A percentile compares a stretch with the other conserved stretches of the same genome.
Conservation (phyloP, 495 filamentous ascomycete genomes). For the Trichoderma reesei region DNA sequence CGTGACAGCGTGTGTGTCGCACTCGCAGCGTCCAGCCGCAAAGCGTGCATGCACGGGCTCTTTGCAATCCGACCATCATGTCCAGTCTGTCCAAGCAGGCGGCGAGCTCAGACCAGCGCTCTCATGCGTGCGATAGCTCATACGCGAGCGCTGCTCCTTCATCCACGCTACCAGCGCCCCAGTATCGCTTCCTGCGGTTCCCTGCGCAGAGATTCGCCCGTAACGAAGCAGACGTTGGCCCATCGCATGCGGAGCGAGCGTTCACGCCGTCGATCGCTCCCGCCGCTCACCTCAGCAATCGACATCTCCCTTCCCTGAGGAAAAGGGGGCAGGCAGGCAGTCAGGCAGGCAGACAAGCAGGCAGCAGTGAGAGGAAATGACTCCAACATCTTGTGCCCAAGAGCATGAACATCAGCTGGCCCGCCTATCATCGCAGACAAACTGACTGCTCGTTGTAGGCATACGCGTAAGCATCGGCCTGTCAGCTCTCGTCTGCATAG, state of each 20-base stretch:
- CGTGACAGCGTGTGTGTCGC: neutral
- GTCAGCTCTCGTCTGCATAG: slow-evolving; percentile 4
- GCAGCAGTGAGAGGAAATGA: too few relatives aligned
- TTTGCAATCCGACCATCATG: neutral
- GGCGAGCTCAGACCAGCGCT: neutral
- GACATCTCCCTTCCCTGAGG: neutral
- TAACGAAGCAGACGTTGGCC: too few relatives aligned
- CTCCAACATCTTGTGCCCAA: neutral
- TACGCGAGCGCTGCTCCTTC: neutral
- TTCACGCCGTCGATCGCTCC: neutral
- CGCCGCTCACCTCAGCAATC: neutral
- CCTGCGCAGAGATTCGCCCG: neutral
- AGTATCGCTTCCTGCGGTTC: neutral
- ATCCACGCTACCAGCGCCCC: neutral
- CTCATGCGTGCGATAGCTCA: slow-evolving; percentile 1
- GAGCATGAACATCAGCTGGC: neutral
- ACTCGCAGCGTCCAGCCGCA: neutral
- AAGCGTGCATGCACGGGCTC: neutral
- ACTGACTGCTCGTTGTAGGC: neutral
- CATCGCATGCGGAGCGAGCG: neutral
- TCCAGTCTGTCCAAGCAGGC: neutral
- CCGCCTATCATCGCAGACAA: neutral
- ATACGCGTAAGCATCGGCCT: neutral
- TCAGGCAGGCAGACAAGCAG: too few relatives aligned
- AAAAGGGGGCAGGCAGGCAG: neutral